phyloP scores from a whole-genome alignment of 2,329 filamentous ascomycete species.

The Coniochaeta hoffmannii region DNA sequence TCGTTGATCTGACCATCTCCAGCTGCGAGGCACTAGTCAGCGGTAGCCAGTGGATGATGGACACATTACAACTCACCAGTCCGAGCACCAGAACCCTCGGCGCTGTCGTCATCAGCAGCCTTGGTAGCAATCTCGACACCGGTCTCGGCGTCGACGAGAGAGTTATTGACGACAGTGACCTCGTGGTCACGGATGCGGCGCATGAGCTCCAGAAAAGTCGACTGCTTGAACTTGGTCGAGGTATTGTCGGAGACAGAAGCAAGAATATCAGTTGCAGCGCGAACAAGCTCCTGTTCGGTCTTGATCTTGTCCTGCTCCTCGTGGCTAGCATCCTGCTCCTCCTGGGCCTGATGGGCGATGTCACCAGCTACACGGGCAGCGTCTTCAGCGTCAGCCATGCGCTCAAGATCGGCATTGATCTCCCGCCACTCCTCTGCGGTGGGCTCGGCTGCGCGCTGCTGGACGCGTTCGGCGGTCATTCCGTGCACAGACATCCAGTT shows the following conservation, averaged over 20 bases:
- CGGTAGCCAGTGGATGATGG: not conserved
- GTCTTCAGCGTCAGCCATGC: slow-evolving; percentile 20
- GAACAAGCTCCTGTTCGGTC: slow-evolving; percentile 61
- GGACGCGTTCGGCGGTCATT: slow-evolving; percentile 9
- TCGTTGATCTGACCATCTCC: not conserved
- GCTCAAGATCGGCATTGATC: slow-evolving; percentile 17
- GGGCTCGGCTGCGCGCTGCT: slow-evolving; percentile 4
- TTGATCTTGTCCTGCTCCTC: slow-evolving; percentile 15
- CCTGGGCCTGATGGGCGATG: slow-evolving; percentile 16
- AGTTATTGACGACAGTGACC: slow-evolving; percentile 59
- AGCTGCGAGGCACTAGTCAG: not conserved
- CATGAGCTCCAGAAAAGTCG: slow-evolving; percentile 72
- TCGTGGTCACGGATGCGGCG: slow-evolving; percentile 64
- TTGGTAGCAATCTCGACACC: slow-evolving; percentile 8
- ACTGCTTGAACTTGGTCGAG: slow-evolving; percentile 69
- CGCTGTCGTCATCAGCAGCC: not conserved
- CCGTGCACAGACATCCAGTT: slow-evolving; percentile 24
- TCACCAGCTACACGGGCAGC: slow-evolving; percentile 15
- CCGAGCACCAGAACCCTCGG: not conserved
- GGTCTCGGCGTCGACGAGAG: slow-evolving; percentile 20
- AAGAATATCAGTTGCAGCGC: slow-evolving; percentile 64
- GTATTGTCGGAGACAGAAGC: slow-evolving; percentile 61
- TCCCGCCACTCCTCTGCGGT: slow-evolving; percentile 12
- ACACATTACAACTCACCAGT: not conserved
- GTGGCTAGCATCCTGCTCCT: slow-evolving; percentile 22